Base-by-base conservation (phyloP, 139 green algal species). In the Micromonas pusilla region DNA sequence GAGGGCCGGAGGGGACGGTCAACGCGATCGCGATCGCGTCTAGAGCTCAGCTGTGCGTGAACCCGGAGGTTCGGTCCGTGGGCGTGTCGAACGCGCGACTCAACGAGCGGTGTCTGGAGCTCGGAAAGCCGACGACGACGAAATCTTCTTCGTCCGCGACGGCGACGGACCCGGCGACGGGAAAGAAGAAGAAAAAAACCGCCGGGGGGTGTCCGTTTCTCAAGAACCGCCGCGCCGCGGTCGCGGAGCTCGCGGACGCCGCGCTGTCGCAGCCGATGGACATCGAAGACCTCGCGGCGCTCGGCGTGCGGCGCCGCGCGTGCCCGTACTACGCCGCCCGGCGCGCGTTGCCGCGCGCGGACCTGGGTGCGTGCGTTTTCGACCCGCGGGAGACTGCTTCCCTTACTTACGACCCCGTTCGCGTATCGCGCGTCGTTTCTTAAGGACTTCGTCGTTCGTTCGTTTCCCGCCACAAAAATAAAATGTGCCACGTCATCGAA, bases 301-400 rank as follows among this genome's bases (percentile, higher is more conserved):
- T 89, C 38, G 91, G 89, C 30, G 80, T 5, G 52, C 28, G 80
- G 65, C 32, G 83, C 74, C 9, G 60, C 5, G 78, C 89, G 33
- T 98, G 93, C 78, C 89, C 93, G 0, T 99, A 99, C 85, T 99
- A 98, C 78, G 90, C 85, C 21, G 79, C 88, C 2, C 86, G 95
- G 0, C 39, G 66, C 2, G 79, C 70, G 20, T 85, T 91, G 91
- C 66, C 75, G 79, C 66, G 90, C 25, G 92, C 91, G 0, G 92
- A 99, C 80, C 70, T 99, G 30, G n/a, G n/a, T n/a, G n/a, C n/a
- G n/a, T n/a, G n/a, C n/a, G n/a, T n/a, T n/a, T n/a, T n/a, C n/a
- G n/a, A n/a, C n/a, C n/a, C n/a, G n/a, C n/a, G n/a, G n/a, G n/a
- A n/a, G n/a, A n/a, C n/a, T n/a, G n/a, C n/a, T n/a, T n/a, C n/a